Evolutionary conservation across 257 asterid genomes (phyloP).

Genomic region (Solanum peruvianum): DNA sequence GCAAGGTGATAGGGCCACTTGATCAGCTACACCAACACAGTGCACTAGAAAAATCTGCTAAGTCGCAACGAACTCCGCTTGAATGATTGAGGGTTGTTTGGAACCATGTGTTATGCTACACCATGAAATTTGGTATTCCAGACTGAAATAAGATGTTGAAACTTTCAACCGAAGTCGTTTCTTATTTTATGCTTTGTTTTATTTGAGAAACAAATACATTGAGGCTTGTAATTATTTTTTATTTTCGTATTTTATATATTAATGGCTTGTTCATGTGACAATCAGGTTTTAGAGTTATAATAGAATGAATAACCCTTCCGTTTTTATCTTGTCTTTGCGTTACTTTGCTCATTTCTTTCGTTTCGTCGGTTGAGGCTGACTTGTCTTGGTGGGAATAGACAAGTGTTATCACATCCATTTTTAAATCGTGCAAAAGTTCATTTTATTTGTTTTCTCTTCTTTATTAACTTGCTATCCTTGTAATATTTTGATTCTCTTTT

Average conservation of each 20-base stretch:
- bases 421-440: not conserved
- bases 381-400: not conserved
- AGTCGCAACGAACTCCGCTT: not conserved
- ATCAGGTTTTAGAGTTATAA: not conserved
- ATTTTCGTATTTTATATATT: not conserved
- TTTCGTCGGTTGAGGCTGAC: not conserved
- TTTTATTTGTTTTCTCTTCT: not conserved
- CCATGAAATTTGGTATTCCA: not conserved
- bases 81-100: not conserved
- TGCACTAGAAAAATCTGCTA: not conserved
- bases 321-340: not conserved
- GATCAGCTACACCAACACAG: not conserved
- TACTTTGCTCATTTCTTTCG: not conserved
- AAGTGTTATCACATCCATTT: not conserved
- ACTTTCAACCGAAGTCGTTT: too few relatives aligned
- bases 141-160: too few relatives aligned
- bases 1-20: too few relatives aligned
- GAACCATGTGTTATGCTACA: not conserved
- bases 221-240: not conserved
- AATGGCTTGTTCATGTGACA: not conserved
- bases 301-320: not conserved
- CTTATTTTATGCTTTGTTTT: not conserved
- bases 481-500: not conserved
- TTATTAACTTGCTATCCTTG: not conserved
- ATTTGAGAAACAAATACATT: not conserved